Evolutionary conservation across 257 asterid genomes (phyloP).

Genomic region (Phtheirospermum japonicum): DNA sequence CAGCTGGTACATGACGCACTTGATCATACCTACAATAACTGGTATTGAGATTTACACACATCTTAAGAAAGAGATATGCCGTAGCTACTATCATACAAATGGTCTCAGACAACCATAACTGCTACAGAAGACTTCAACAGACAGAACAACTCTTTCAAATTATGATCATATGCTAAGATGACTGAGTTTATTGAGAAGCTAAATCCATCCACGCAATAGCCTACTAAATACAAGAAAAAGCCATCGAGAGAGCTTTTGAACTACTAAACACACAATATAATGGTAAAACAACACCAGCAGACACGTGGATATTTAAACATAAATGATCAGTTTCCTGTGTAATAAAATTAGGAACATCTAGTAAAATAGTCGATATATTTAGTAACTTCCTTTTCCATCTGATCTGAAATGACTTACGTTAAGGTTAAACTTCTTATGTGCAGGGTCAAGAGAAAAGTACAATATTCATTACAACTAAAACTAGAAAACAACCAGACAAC

Average conservation of each 20-base stretch:
- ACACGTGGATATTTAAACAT: conserved; percentile 1
- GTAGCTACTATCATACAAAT: conserved; percentile 11
- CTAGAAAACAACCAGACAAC: conserved; percentile 15
- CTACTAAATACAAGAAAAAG: conserved; percentile 24
- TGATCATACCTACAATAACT: conserved; percentile 14
- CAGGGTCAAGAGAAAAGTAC: conserved; percentile 4
- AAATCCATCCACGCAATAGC: conserved; percentile 17
- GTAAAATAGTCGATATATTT: conserved; percentile 7
- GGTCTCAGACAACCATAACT: conserved; percentile 16
- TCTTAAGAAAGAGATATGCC: conserved; percentile 15
- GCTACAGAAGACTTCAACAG: conserved; percentile 15
- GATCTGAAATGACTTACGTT: conserved; percentile 12
- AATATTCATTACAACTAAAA: conserved; percentile 17
- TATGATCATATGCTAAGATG: conserved; percentile 18
- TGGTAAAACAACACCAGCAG: conserved; percentile 17
- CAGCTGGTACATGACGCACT: conserved; percentile 11
- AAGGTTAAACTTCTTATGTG: neutral
- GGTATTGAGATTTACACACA: conserved; percentile 15
- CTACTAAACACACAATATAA: conserved; percentile 22
- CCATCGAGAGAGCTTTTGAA: conserved; percentile 10
- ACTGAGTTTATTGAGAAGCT: conserved; percentile 3
- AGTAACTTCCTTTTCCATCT: conserved; percentile 3
- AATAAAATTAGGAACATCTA: neutral
- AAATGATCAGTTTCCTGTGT: conserved; percentile 6
- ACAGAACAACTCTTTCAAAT: conserved; percentile 19